Conservation (phyloP, 2,329 filamentous ascomycete species). For the Sclerotinia minor region DNA sequence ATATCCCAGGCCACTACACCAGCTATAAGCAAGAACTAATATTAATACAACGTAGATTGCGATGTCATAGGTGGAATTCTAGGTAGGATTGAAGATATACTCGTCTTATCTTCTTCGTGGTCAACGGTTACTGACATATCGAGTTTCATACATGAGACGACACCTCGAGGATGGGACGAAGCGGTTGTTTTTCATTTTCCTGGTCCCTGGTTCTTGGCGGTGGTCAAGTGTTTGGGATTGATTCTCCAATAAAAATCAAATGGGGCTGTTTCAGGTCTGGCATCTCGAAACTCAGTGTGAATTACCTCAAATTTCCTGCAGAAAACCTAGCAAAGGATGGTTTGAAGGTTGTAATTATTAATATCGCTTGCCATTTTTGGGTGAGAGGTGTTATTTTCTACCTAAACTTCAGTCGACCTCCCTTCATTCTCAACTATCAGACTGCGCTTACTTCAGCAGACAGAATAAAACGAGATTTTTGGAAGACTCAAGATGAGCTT, state of each 20-base stretch:
- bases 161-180: neutral
- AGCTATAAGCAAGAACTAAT: neutral
- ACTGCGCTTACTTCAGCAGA: neutral
- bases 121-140: neutral
- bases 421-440: neutral
- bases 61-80: neutral
- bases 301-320: neutral
- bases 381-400: neutral
- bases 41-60: neutral
- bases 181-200: neutral
- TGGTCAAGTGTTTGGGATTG: neutral
- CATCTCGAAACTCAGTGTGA: slow-evolving; percentile 10
- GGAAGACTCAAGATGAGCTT: neutral
- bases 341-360: neutral
- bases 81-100: neutral
- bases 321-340: neutral
- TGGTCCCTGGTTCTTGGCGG: slow-evolving; percentile 6
- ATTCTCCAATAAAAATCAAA: neutral
- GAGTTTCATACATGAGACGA: slow-evolving; percentile 23
- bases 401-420: neutral
- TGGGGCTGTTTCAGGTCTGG: neutral
- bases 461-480: too few relatives aligned
- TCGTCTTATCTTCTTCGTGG: neutral
- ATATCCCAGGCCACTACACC: neutral
- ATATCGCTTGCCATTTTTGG: neutral